Evolutionary conservation across 106 monocot species (phyloP), one percentile per base, ranked within the genome.

Genomic region (Ottelia alismoides): DNA sequence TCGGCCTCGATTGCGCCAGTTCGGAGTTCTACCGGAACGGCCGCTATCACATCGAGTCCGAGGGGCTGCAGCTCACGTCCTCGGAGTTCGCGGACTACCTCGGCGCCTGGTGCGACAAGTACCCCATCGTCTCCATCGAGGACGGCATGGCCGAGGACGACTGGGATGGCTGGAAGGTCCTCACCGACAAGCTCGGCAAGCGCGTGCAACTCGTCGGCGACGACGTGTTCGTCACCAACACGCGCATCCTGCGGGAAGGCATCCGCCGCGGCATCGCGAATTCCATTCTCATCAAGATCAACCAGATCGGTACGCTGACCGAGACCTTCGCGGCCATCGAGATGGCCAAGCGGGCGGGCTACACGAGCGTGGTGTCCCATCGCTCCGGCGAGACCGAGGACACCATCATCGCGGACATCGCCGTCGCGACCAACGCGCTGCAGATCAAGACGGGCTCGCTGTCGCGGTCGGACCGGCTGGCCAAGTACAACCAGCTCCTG

Each of bases 61-160:
- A 87, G 43, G 87, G 76, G 77, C 58, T 86, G 82, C 58, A 86
- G 86, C 62, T 85, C 82, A 3, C 86, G 85, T 5, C 79, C 85
- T 47, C 85, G 82, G 53, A 92, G 85, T 51, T 92, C 92, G 92
- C 85, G 45, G 92, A 92, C 20, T 79, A 71, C 54, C 54, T 92
- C 74, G 78, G 72, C 31, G 61, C 85, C 61, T 68, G 85, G 0
- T 92, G 86, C 86, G 86, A 92, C 51, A 86, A 92, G 20, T 92
- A 92, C 60, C 92, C 85, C 18, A 79, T 92, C 51, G 82, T 86
- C 3, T 92, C 92, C 1, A 92, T 92, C 28, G 92, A 92, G 56
- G 92, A 92, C 40, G 85, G 85, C 12, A 86, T 92, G 72, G 92
- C 85, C 60, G 85, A 92, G 69, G 92, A 92, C 75, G 92, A 92